phyloP scores from a whole-genome alignment of 2,329 filamentous ascomycete genomes.

The Xylariaceae sp. region DNA sequence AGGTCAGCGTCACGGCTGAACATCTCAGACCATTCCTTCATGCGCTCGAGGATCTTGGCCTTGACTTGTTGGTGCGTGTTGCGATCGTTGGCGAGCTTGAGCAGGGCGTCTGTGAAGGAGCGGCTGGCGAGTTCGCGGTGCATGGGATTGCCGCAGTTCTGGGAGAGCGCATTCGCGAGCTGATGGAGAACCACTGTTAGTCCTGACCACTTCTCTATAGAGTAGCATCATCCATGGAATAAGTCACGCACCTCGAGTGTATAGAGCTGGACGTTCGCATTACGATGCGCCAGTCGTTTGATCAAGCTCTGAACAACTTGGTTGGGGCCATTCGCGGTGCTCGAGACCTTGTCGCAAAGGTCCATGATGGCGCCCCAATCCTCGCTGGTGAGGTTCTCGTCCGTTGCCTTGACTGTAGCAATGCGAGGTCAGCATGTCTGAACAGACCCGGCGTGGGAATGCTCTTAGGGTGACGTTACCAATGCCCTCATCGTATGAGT shows the following conservation, averaged over 20 bases:
- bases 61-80: constrained; percentile 97
- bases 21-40: constrained; percentile 96
- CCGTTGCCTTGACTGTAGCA: constrained; percentile 66
- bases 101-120: constrained; percentile 88
- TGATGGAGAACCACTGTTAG: constrained; percentile 31
- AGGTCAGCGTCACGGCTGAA: constrained; percentile 84
- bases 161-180: constrained; percentile 84
- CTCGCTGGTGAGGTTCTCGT: constrained; percentile 91
- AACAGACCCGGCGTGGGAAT: constrained; percentile 8
- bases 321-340: constrained; percentile 59
- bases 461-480: constrained; percentile 36
- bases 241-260: constrained; percentile 65
- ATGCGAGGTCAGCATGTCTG: constrained; percentile 9
- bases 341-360: constrained; percentile 55
- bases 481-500: constrained; percentile 56
- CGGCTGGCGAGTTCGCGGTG: constrained; percentile 86
- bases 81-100: constrained; percentile 86
- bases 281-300: constrained; percentile 84
- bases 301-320: constrained; percentile 87
- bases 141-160: constrained; percentile 82
- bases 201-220: neutral
- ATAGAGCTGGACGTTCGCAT: constrained; percentile 94
- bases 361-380: constrained; percentile 63
- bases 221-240: neutral
- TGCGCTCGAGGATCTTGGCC: constrained; percentile 91